Percentiles rank a stretch among this genome's conserved stretches.
These are phyloP conservation scores for Salinomyces thailandicus DNA, from an alignment of 2,329 filamentous ascomycete species.

Conservation along the genomic window DNA sequence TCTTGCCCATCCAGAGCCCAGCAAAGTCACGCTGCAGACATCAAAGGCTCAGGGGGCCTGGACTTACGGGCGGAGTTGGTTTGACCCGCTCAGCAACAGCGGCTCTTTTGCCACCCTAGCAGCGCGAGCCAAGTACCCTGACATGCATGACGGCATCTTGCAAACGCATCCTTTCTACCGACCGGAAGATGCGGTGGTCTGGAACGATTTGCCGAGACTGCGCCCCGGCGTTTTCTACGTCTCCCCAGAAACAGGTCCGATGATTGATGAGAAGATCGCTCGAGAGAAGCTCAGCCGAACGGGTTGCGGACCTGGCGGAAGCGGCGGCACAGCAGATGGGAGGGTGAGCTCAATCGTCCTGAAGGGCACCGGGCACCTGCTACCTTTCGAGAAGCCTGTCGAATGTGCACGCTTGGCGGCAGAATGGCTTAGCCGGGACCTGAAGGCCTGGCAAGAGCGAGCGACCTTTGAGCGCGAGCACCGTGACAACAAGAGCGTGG, in stretches of 20 bases:
- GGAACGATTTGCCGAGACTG: slow-evolving; percentile 45
- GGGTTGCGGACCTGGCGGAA: slow-evolving; percentile 53
- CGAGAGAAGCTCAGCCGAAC: slow-evolving; percentile 47
- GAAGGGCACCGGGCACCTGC: slow-evolving; percentile 57
- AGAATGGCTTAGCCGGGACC: slow-evolving; percentile 24
- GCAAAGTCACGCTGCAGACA: slow-evolving; percentile 57
- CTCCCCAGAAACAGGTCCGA: slow-evolving; percentile 43
- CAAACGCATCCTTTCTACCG: slow-evolving; percentile 49
- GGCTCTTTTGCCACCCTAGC: not conserved
- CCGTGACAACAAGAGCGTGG: slow-evolving; percentile 8
- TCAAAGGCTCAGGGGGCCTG: slow-evolving; percentile 77
- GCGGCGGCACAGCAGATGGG: slow-evolving; percentile 49
- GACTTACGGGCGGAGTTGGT: slow-evolving; percentile 40
- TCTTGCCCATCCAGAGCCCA: slow-evolving; percentile 36
- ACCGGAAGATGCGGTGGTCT: slow-evolving; percentile 48
- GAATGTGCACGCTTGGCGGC: slow-evolving; percentile 47
- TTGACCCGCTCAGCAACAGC: not conserved
- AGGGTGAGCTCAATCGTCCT: slow-evolving; percentile 55
- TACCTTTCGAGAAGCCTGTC: slow-evolving; percentile 64
- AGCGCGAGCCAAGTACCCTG: slow-evolving; percentile 5
- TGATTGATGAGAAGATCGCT: slow-evolving; percentile 40
- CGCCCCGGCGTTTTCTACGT: slow-evolving; percentile 56
- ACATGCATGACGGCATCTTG: not conserved
- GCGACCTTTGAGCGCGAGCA: slow-evolving; percentile 10
- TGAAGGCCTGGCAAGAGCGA: slow-evolving; percentile 24